Evolutionary conservation across 495 filamentous ascomycete species (phyloP), one percentile per base, ranked within the genome.

Genomic region (Penicillium waksmanii): DNA sequence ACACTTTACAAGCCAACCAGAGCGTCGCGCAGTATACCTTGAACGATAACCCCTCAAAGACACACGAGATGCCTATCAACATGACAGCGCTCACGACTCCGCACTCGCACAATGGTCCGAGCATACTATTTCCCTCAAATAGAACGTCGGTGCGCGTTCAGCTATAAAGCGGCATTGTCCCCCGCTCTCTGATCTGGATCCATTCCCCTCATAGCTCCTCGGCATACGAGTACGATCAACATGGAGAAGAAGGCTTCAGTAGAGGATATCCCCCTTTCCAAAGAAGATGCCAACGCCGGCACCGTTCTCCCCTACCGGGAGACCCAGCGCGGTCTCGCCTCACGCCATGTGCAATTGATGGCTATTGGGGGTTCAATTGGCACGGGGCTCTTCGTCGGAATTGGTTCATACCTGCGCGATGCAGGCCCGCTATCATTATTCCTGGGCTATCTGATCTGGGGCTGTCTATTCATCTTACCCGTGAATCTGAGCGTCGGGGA

Each of bases 341-440:
- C 84, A 5, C 77, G 87, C 25, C 87, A 90, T 75, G 68, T 89
- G 4, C 82, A 82, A 67, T 82, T 90, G 82, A 89, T 90, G 81
- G 87, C 86, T 2, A 80, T 89, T 25, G 89, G 90, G 58, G 89
- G 88, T 15, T 89, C 89, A 1, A 87, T 92, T 65, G 89, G 89
- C 23, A 92, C 89, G 1, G 89, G 89, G 48, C 77, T 92, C 31
- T 93, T 93, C 74, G 75, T 92, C 18, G 88, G 90, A 44, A 90
- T 86, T 52, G 89, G 89, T 18, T 77, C 76, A 27, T 88, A 87
- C n/a, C 79, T 92, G 49, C 79, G 81, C 13, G 83, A 80, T 57
- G 77, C 87, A 27, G 88, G 89, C 12, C 89, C 89, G 15, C 74
- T 87, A 4, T 87, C 84, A 5, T 75, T 89, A 35, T 77, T 93